Base-by-base conservation (phyloP, 2,329 filamentous ascomycete species). In the Aspergillus clavatus region DNA sequence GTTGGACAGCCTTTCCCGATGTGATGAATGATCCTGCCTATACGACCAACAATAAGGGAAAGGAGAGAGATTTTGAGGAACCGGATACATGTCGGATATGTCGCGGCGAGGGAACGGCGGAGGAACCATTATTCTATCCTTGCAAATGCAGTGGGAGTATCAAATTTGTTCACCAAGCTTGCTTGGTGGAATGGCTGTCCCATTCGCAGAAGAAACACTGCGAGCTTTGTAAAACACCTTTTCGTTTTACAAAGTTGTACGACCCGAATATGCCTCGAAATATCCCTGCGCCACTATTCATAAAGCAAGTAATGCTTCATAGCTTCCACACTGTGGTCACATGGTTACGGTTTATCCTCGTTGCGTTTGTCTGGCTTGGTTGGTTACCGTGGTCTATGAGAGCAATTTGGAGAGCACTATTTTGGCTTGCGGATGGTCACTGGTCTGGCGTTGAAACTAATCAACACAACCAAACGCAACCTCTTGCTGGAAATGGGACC, bases 121-220 rank as follows among this genome's bases (percentile, higher is more conserved):
- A 87, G 3, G 93, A 97, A 63, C 89, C 89, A 47, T 79, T 98
- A 29, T 98, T 95, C 74, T 93, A 94, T 64, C 93, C 93, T 5
- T 98, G 93, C 83, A 96, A 96, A 75, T 98, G 93, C 74, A 96
- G 89, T 63, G 93, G 93, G 46, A 97, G 91, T 71, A 98, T 98
- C 73, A 96, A 95, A 73, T 95, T 86, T 62, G 93, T 98, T 50
- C 93, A 98, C 67, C 93, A 98, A 70, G 87, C 94, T 66, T 98
- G 93, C 67, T 73, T 98, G 69, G 95, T 98, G 86, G 90, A 97
- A 70, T 98, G 93, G 93, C 77, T 98, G 18, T 91, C 89, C 40
- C 94, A 98, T 69, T 97, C 93, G 1, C 90, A 98, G 67, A 98
- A 98, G 80, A 97, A 97, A 69, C 87, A 98, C 74, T 98, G 94